Evolutionary conservation across 2,329 filamentous ascomycete species (phyloP).

Genomic region (Penicillium sp.): DNA sequence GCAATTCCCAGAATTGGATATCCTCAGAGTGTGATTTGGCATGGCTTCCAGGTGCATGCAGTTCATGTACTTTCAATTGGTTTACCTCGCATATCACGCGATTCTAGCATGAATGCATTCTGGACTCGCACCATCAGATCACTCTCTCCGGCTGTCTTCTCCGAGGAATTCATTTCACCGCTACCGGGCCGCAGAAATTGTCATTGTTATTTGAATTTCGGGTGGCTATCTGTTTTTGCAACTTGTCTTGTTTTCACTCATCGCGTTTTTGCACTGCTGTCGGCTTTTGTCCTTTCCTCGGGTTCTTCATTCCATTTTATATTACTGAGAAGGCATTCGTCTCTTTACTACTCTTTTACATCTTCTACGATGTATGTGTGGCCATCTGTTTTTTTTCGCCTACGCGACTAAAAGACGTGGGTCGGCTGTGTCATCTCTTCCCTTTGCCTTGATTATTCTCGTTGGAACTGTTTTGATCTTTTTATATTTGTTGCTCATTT

Average conservation of each 20-base stretch:
- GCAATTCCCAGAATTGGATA: conserved; percentile 4
- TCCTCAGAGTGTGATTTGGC: background rate
- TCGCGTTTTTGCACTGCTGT: conserved; percentile 4
- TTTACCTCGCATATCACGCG: background rate
- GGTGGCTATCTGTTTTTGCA: conserved; percentile 23
- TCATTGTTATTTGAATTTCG: conserved; percentile 16
- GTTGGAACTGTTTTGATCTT: background rate
- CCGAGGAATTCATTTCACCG: conserved; percentile 2
- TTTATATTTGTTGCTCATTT: conserved; percentile 2
- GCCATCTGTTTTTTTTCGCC: conserved; percentile 8
- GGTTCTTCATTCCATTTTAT: conserved; percentile 10
- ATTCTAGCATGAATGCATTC: background rate
- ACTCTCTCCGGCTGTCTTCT: background rate
- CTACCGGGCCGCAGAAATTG: background rate
- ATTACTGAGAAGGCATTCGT: conserved; percentile 17
- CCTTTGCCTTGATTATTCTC: background rate
- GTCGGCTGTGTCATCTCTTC: conserved; percentile 19
- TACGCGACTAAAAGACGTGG: conserved; percentile 14
- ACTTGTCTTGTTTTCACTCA: conserved; percentile 4
- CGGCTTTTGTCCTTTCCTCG: background rate
- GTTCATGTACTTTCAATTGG: background rate
- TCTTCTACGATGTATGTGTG: conserved; percentile 3
- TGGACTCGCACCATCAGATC: background rate
- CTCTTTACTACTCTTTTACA: conserved; percentile 8
- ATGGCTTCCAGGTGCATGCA: background rate